These are phyloP conservation scores for Blastobotrys illinoisensis DNA, from an alignment of 1,139 yeast genomes.

Conservation along the genomic window DNA sequence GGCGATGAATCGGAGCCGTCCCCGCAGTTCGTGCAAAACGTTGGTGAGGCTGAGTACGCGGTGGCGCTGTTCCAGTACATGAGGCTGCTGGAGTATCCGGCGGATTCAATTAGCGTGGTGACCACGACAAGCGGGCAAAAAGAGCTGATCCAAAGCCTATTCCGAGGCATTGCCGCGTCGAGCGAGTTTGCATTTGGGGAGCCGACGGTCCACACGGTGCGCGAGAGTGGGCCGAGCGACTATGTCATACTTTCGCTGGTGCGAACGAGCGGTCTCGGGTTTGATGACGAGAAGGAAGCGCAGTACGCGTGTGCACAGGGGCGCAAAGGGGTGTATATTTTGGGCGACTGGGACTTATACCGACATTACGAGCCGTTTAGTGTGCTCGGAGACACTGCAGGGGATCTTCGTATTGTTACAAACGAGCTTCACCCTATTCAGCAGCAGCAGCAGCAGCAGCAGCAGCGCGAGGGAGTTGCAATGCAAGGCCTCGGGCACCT, in stretches of 20 bases:
- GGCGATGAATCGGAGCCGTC: constrained; percentile 21
- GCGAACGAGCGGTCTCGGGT: constrained; percentile 13
- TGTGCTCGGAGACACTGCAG: background rate
- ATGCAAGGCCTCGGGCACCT: constrained; percentile 36
- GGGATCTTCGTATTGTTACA: constrained; percentile 20
- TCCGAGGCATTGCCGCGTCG: constrained; percentile 8
- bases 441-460: too few relatives aligned
- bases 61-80: constrained; percentile 46
- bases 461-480: constrained; percentile 16
- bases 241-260: constrained; percentile 33
- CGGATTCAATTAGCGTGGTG: constrained; percentile 38
- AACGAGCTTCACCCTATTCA: constrained; percentile 35
- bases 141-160: constrained; percentile 28
- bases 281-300: background rate
- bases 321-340: constrained; percentile 30
- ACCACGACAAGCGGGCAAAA: constrained; percentile 40
- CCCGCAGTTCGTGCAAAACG: constrained; percentile 34
- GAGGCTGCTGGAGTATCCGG: constrained; percentile 43
- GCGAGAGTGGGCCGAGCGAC: constrained; percentile 20
- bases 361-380: constrained; percentile 5
- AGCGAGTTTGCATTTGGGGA: constrained; percentile 24
- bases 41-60: constrained; percentile 52
- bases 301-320: background rate
- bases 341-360: constrained; percentile 28
- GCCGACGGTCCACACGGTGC: constrained; percentile 29